These are phyloP conservation scores for Biscutella auriculata DNA, from an alignment of 441 rosid genomes.

Conservation along the genomic window DNA sequence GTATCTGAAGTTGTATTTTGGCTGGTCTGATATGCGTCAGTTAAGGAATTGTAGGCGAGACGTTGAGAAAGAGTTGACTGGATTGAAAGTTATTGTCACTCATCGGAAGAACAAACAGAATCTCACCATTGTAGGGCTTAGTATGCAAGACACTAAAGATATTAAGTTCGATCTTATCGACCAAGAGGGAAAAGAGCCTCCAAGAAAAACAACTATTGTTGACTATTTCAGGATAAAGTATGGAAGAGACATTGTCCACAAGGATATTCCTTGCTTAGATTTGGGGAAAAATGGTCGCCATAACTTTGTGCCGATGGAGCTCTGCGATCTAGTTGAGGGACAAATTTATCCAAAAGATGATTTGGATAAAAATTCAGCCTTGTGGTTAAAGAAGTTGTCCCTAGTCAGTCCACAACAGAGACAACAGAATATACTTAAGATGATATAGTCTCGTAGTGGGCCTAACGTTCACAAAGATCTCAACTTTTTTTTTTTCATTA, in stretches of 20 bases:
- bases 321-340: conserved; percentile 56
- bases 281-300: conserved; percentile 36
- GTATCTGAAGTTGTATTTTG: conserved; percentile 36
- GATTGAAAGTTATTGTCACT: conserved; percentile 44
- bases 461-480: conserved; percentile 28
- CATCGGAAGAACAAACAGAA: conserved; percentile 48
- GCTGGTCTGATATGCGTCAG: conserved; percentile 16
- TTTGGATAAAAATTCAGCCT: conserved; percentile 29
- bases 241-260: conserved; percentile 27
- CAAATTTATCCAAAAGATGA: conserved; percentile 61
- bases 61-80: conserved; percentile 33
- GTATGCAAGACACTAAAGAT: conserved; percentile 25
- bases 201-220: conserved; percentile 24
- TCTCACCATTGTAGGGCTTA: conserved; percentile 35
- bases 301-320: conserved; percentile 62
- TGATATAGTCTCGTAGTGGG: conserved; percentile 39
- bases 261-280: conserved; percentile 60
- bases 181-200: conserved; percentile 26
- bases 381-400: conserved; percentile 36
- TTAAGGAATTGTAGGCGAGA: conserved; percentile 18
- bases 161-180: conserved; percentile 29
- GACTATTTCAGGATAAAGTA: conserved; percentile 55
- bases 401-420: conserved; percentile 37
- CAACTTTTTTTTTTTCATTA: not conserved
- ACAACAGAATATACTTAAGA: conserved; percentile 28